Conservation (phyloP, 2,329 filamentous ascomycete genomes). For the Decorospora gaudefroyi region DNA sequence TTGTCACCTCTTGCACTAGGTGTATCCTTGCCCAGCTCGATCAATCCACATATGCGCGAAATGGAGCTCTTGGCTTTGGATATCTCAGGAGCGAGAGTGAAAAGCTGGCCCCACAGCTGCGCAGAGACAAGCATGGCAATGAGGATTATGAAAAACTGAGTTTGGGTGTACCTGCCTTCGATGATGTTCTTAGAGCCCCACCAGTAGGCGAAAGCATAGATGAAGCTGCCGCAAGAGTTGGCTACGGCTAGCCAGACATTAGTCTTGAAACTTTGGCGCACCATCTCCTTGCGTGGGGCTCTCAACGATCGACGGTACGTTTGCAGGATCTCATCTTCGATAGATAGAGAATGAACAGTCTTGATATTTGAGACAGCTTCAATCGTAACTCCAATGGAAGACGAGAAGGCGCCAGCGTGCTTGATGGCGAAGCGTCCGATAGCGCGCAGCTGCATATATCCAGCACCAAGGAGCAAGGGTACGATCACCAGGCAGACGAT, state of each 20-base stretch:
- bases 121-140: slow-evolving; percentile 73
- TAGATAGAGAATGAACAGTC: slow-evolving; percentile 57
- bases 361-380: slow-evolving; percentile 59
- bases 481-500: slow-evolving; percentile 71
- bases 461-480: slow-evolving; percentile 69
- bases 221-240: slow-evolving; percentile 65
- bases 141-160: slow-evolving; percentile 75
- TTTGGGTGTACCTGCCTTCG: slow-evolving; percentile 65
- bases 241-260: slow-evolving; percentile 66
- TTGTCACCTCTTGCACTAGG: slow-evolving; percentile 70
- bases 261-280: slow-evolving; percentile 55
- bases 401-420: slow-evolving; percentile 57
- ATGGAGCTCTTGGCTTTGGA: slow-evolving; percentile 67
- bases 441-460: slow-evolving; percentile 69
- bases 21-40: slow-evolving; percentile 40
- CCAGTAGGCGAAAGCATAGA: slow-evolving; percentile 79
- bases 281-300: slow-evolving; percentile 56
- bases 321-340: slow-evolving; percentile 55
- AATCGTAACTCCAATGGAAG: slow-evolving; percentile 57
- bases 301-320: slow-evolving; percentile 54
- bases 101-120: slow-evolving; percentile 74
- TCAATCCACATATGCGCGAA: slow-evolving; percentile 76
- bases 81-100: slow-evolving; percentile 75
- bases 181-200: slow-evolving; percentile 75
- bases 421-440: slow-evolving; percentile 63